phyloP scores from a whole-genome alignment of 805 yeast species.

The Metschnikowia amazonensis region DNA sequence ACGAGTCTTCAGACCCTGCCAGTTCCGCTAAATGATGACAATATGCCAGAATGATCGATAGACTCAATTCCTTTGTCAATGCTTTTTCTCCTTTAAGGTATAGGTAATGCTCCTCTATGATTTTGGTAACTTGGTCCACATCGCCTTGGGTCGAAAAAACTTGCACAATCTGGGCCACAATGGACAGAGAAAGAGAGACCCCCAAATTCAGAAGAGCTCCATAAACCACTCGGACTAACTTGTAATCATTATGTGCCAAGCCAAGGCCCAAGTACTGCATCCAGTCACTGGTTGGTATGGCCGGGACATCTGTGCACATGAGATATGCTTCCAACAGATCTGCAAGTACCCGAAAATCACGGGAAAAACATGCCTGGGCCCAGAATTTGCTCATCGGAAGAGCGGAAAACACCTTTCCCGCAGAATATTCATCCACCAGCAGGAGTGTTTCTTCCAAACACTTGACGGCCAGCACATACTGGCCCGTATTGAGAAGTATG shows the following conservation, averaged over 20 bases:
- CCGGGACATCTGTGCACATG: background rate
- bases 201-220: slow-evolving; percentile 13
- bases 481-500: slow-evolving; percentile 23
- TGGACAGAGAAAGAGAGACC: slow-evolving; percentile 9
- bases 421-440: background rate
- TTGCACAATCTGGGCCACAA: slow-evolving; percentile 26
- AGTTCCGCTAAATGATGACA: slow-evolving; percentile 21
- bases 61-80: slow-evolving; percentile 30
- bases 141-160: slow-evolving; percentile 36
- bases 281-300: slow-evolving; percentile 21
- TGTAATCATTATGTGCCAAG: slow-evolving; percentile 24
- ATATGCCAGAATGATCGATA: slow-evolving; percentile 33
- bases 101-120: slow-evolving; percentile 36
- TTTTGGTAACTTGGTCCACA: slow-evolving; percentile 28
- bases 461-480: slow-evolving; percentile 21
- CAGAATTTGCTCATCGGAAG: slow-evolving; percentile 22
- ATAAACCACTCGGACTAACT: slow-evolving; percentile 27
- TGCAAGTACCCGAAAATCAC: slow-evolving; percentile 24
- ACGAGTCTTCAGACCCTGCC: slow-evolving; percentile 18
- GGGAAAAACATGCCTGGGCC: slow-evolving; percentile 14
- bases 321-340: slow-evolving; percentile 6
- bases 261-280: slow-evolving; percentile 22
- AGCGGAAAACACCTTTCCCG: background rate
- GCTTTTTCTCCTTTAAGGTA: slow-evolving; percentile 29
- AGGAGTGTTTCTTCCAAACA: slow-evolving; percentile 1